Base-by-base conservation (phyloP, 805 yeast species). In the Kodamaea sagamina region DNA sequence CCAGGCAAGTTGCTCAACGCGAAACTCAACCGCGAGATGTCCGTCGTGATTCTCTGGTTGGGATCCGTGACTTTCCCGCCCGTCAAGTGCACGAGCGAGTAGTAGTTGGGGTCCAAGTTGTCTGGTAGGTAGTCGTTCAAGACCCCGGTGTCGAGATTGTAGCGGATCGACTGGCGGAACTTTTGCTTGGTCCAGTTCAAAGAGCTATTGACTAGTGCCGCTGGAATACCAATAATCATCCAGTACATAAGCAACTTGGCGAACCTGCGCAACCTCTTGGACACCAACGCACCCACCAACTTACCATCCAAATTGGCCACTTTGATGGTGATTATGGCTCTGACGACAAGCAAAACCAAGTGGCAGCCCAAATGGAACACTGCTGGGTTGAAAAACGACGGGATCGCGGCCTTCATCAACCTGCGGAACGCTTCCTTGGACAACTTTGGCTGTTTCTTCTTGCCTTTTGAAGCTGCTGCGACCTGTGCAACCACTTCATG, bases 271-370 rank as follows among this genome's bases (percentile, higher is more conserved):
- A 89, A 84, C 39, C 75, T 74, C 48, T 84, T 87, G 31, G 84
- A 76, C 21, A 90, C 86, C 52, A 90, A 73, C 1, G 87, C 79
- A 0, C 96, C 87, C 4, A 90, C 96, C 42, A 90, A 68, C 56
- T 74, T 71, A 50, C 97, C 97, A 62, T 90, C 97, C 45, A 90
- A 71, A 9, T 84, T 78, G 4, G 97, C 97, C 11, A 89, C 90
- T 55, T 82, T 82, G 36, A 90, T 72, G 2, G 96, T 84, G 19
- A 90, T 65, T 17, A 82, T 61, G 0, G 96, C 92, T 50, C 96
- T 74, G 4, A 76, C 50, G 3, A 86, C 73, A 35, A 90, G 69
- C 18, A 88, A 68, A 0, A 70, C 57, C 4, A 88, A 63, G 61
- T 88, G 92, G 0, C 76, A 51, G 0, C 60, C 46, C 27, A 86